Base-by-base conservation (phyloP, 2,329 filamentous ascomycete species). In the Botrytis porri region DNA sequence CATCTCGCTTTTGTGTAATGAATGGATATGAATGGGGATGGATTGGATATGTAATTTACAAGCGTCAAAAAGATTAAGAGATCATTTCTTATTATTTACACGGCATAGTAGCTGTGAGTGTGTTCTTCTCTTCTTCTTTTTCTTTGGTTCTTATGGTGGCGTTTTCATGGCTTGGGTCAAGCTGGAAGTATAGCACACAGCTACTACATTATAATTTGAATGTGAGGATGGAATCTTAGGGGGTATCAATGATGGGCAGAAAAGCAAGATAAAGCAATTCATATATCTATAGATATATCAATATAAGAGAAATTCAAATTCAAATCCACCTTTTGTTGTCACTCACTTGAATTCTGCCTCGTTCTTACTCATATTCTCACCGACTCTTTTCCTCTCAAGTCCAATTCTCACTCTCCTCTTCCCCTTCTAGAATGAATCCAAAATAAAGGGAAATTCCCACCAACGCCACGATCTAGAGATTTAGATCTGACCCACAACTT, bases 31-130 rank as follows among this genome's bases (percentile, higher is more conserved):
- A 25, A 64, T 32, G 20, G 7, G 59, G 22, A 62, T 32, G 18
- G 20, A 69, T 7, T 22, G 51, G n/a, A 64, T 64, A 41, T 71
- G 57, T 62, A 70, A 70, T 70, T 62, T 70, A 63, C n/a, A 29
- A 63, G 69, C 57, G 41, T 45, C 57, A 48, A 35, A 32, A 60
- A 62, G 41, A 70, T 63, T 18, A 63, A 32, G 57, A 39, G 35
- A 66, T 66, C 32, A 66, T 66, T 37, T 39, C 14, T 29, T 54
- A 25, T 66, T 35, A 20, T 51, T 54, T n/a, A 25, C 45, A 54
- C 29, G 45, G 32, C 64, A 39, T 66, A 25, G 45, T n/a, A 66
- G 45, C 32, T 14, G 14, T 66, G 22, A 25, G 45, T 66, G 43
- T 66, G 45, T 66, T 54, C 51, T 54, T 54, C 22, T 54, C 12